Base-by-base conservation (phyloP, 2,329 filamentous ascomycete genomes). In the Tolypocladium tropicale region DNA sequence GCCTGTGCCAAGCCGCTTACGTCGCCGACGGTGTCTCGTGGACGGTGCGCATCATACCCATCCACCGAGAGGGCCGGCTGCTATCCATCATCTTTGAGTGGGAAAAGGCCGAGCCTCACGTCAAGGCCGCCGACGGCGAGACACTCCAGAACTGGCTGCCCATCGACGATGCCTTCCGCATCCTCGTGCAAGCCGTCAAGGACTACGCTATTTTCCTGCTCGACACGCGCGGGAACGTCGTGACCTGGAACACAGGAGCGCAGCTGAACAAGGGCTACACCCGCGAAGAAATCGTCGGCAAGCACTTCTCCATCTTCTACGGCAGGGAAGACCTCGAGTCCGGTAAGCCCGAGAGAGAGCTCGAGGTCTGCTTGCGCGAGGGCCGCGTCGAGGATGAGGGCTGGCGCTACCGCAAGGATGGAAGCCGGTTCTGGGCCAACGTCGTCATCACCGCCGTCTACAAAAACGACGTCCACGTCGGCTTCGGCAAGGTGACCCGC, bases 171-270 rank as follows among this genome's bases (percentile, higher is more conserved):
- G 77, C 76, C 5, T 84, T 84, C 63, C 79, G 79, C n/a, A 79
- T 84, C 41, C 71, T 87, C 34, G 74, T 85, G 37, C 78, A 85
- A 59, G 80, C 77, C 0, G 79, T 84, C 61, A 82, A 79, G 66
- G 80, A 84, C 58, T 84, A 83, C 61, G 81, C 81, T 56, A 85
- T 85, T 58, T 86, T 84, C 63, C 78, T 84, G 70, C 73, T 84
- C 32, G 80, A 83, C 54, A 74, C 78, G 0, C 67, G 71, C 4
- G 81, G 81, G n/a, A 70, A 76, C 60, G 75, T 84, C 18, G 74
- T 74, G 1, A 83, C 80, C 0, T 84, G 81, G 81, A 84, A 83
- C 59, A 70, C 73, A 0, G 81, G 80, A 2, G 81, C 81, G 0
- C 70, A 78, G 53, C 66, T 78, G 14, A 72, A 82, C 60, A 84